Evolutionary conservation across 2,329 filamentous ascomycete species (phyloP), one percentile per base, ranked within the genome.

Genomic region (Scleromitrula shiraiana): DNA sequence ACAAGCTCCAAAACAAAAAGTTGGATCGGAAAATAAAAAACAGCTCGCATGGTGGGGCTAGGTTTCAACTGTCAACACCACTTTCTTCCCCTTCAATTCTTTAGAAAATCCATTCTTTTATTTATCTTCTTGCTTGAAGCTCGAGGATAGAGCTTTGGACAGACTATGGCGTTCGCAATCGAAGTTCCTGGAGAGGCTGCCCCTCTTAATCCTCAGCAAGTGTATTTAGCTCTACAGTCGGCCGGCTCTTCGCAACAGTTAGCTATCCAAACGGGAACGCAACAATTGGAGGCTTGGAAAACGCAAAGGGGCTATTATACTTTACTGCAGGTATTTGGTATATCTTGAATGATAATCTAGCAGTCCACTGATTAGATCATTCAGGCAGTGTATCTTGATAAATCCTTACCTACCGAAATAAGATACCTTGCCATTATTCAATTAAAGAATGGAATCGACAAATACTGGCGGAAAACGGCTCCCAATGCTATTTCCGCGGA

Each of bases 371-470:
- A 39, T n/a, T 5, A 17, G 15, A 22, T 30, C 12, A 7, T 24
- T 24, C 61, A 94, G 83, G 77, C 83, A 57, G 78, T 88, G 29
- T 96, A 90, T 64, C 76, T 95, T 54, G 86, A 95, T 68, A 81
- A 80, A 52, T 80, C 80, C 2, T 71, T 94, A 1, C 85, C 88
- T 1, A 68, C 79, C 50, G 83, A 94, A 60, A 78, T 91, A 45
- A 85, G 93, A 52, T 89, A 95, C 61, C 81, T 96, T 9, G 86
- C 91, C 46, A 80, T 97, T 50, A 95, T 97, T 57, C 87, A 95
- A 64, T 75, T 98, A 46, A 97, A 97, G 65, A 96, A 97, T 65
- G 93, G 90, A 47, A 90, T 97, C 66, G 91, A 97, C 64, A 89
- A 85, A 64, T 88, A 89, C 67, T 98, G 93, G 93, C 78, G 93